These are phyloP conservation scores for Termitomyces sp. DNA, from an alignment of 768 basidiomycete genomes.

Conservation along the genomic window DNA sequence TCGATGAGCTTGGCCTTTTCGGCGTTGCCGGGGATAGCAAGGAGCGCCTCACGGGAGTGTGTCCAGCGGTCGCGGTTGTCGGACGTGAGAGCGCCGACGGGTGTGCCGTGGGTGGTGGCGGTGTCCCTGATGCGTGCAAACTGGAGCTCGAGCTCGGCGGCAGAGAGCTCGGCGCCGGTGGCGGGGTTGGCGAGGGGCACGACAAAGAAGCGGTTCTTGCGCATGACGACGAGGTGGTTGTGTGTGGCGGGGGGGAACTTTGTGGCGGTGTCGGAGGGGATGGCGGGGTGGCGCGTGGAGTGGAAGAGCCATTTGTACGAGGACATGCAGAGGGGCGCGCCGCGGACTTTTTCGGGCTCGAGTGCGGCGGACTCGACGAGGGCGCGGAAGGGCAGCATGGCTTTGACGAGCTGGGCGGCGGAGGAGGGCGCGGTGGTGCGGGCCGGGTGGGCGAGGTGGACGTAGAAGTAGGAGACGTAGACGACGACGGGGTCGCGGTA, in stretches of 20 bases:
- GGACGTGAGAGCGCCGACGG: slow-evolving; percentile 81
- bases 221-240: slow-evolving; percentile 88
- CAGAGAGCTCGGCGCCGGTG: slow-evolving; percentile 69
- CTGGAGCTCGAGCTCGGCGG: slow-evolving; percentile 82
- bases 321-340: slow-evolving; percentile 80
- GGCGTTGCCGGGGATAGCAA: slow-evolving; percentile 60
- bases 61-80: slow-evolving; percentile 93
- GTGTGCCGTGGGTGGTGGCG: slow-evolving; percentile 42
- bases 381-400: slow-evolving; percentile 80
- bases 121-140: slow-evolving; percentile 66
- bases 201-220: slow-evolving; percentile 90
- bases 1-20: slow-evolving; percentile 77
- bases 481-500: slow-evolving; percentile 91
- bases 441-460: slow-evolving; percentile 70
- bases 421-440: slow-evolving; percentile 59
- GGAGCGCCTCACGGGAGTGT: slow-evolving; percentile 61
- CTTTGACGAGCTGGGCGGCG: slow-evolving; percentile 83
- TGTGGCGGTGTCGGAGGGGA: slow-evolving; percentile 77
- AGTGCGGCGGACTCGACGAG: slow-evolving; percentile 78
- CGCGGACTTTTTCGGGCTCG: slow-evolving; percentile 84
- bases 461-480: slow-evolving; percentile 93
- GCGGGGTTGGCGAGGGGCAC: slow-evolving; percentile 62
- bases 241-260: slow-evolving; percentile 75
- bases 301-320: slow-evolving; percentile 99
- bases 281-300: slow-evolving; percentile 81